A percentile compares a stretch with the other conserved stretches of the same genome.
Conservation (phyloP, 2,329 filamentous ascomycete species). For the Aspergillus fumigatiaffinis region DNA sequence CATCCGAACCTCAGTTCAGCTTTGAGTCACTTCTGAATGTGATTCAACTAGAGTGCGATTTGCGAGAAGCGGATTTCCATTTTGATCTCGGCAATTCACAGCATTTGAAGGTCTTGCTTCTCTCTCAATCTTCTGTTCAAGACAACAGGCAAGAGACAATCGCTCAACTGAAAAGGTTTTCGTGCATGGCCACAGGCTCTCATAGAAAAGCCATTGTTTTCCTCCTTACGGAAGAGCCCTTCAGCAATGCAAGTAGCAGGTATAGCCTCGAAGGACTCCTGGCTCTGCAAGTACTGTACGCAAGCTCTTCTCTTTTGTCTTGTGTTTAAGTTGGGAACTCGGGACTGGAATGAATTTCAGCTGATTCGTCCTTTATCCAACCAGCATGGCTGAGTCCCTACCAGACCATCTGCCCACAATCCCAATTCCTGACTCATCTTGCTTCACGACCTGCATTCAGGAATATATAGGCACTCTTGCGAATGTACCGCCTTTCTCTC, state of each 20-base stretch:
- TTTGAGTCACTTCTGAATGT: background rate
- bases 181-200: background rate
- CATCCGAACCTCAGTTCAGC: background rate
- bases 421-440: constrained; percentile 25
- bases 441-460: constrained; percentile 18
- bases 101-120: constrained; percentile 18
- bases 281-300: constrained; percentile 24
- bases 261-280: constrained; percentile 17
- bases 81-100: constrained; percentile 5
- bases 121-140: constrained; percentile 17
- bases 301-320: background rate
- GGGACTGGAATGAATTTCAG: background rate
- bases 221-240: constrained; percentile 20
- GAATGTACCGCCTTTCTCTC: constrained; percentile 14
- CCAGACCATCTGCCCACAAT: constrained; percentile 25
- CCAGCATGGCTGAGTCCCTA: constrained; percentile 20
- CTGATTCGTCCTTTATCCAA: constrained; percentile 5
- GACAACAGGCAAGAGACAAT: constrained; percentile 12
- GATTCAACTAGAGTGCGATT: constrained; percentile 9
- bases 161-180: constrained; percentile 15
- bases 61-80: constrained; percentile 18
- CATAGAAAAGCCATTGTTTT: constrained; percentile 17
- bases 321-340: background rate
- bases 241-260: constrained; percentile 15
- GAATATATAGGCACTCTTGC: constrained; percentile 35